A percentile compares a stretch with the other conserved stretches of the same genome.
phyloP scores from a whole-genome alignment of 345 rosid genomes.

The Schrenkiella parvula region DNA sequence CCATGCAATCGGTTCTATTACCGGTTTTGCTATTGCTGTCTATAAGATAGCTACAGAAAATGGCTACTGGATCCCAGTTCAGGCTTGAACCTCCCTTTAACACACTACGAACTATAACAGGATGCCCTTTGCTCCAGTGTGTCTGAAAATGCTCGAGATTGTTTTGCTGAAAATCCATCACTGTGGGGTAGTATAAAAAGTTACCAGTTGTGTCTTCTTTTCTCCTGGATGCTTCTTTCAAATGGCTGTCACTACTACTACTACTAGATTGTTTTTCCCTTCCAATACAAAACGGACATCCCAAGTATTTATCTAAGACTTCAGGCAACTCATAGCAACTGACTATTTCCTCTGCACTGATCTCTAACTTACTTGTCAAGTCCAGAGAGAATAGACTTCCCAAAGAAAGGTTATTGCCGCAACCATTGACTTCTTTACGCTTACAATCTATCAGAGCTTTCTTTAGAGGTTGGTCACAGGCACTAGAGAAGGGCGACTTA shows the following conservation, averaged over 20 bases:
- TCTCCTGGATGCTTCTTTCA: conserved; percentile 72
- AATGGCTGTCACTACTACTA: conserved; percentile 41
- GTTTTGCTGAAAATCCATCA: conserved; percentile 49
- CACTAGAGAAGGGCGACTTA: background rate
- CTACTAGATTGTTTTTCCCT: conserved; percentile 38
- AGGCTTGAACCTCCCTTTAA: conserved; percentile 47
- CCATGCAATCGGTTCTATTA: conserved; percentile 40
- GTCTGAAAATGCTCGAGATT: conserved; percentile 88
- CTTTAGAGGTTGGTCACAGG: background rate
- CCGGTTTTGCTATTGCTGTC: conserved; percentile 38
- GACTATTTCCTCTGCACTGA: conserved; percentile 77
- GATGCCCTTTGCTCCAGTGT: conserved; percentile 94
- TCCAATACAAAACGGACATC: conserved; percentile 63
- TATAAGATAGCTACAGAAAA: conserved; percentile 85
- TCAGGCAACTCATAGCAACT: conserved; percentile 89
- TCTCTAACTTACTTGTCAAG: conserved; percentile 71
- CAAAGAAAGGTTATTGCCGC: conserved; percentile 52
- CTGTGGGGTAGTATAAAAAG: conserved; percentile 59
- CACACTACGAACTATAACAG: conserved; percentile 72
- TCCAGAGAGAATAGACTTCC: conserved; percentile 47
- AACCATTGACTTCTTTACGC: conserved; percentile 50
- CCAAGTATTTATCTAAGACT: conserved; percentile 47
- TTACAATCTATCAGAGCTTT: background rate
- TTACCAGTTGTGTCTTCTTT: conserved; percentile 63
- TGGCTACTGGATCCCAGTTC: conserved; percentile 81